These are phyloP conservation scores for Monosporascus sp. DNA, from an alignment of 2,329 filamentous ascomycete genomes.

Conservation along the genomic window DNA sequence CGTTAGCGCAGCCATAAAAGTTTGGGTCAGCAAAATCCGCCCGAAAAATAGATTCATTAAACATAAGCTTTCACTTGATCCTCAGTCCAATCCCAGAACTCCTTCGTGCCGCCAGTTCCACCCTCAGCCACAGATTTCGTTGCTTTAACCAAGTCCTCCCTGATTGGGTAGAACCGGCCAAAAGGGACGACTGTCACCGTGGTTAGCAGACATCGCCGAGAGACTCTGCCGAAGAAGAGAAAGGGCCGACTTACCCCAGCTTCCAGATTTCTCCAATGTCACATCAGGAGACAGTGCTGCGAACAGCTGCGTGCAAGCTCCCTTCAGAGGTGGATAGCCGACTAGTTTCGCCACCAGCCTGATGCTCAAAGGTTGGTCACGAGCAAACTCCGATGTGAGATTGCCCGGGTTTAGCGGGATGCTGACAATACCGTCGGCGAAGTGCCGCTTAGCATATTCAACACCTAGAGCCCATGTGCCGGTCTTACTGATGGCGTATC, in stretches of 20 bases:
- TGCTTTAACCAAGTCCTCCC: constrained; percentile 23
- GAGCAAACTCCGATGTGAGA: constrained; percentile 32
- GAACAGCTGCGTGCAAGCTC: constrained; percentile 45
- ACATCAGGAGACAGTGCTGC: constrained; percentile 40
- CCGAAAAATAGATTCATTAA: no score
- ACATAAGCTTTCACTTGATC: constrained; percentile 27
- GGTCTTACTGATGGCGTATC: constrained; percentile 12
- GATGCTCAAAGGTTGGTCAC: constrained; percentile 19
- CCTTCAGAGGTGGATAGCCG: constrained; percentile 26
- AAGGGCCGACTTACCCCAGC: constrained; percentile 19
- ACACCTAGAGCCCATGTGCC: constrained; percentile 10
- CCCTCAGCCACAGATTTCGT: constrained; percentile 30
- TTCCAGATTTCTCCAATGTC: constrained; percentile 31
- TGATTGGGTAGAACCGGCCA: constrained; percentile 30
- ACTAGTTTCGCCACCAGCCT: constrained; percentile 14
- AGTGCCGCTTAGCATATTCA: constrained; percentile 11
- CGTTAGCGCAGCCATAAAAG: no score
- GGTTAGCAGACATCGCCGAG: background rate
- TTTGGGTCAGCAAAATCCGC: no score
- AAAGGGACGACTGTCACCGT: constrained; percentile 29
- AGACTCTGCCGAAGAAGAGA: background rate
- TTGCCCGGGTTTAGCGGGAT: constrained; percentile 35
- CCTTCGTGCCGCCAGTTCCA: constrained; percentile 30
- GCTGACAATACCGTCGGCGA: constrained; percentile 23
- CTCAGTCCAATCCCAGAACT: constrained; percentile 39